Percentiles rank a stretch among this genome's conserved stretches.
These are phyloP conservation scores for Ceratocystis cubensis DNA, from an alignment of 2,329 filamentous ascomycete genomes.

Conservation along the genomic window DNA sequence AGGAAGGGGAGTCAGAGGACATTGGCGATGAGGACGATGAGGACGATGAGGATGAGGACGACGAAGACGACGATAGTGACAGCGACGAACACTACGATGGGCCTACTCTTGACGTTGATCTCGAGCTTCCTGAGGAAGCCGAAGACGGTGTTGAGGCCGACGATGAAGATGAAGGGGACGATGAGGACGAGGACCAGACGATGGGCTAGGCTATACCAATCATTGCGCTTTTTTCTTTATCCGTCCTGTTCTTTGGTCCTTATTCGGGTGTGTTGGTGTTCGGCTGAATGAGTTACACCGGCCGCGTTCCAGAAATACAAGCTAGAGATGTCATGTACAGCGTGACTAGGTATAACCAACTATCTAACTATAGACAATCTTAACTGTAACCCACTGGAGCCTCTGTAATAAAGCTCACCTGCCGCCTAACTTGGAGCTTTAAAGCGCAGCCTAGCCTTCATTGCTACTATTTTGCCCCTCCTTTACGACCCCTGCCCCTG, in stretches of 20 bases:
- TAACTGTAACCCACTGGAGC: too few relatives aligned
- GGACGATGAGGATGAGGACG: slow-evolving; percentile 22
- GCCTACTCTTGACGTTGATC: slow-evolving; percentile 16
- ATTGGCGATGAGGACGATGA: slow-evolving; percentile 22
- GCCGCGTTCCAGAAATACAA: too few relatives aligned
- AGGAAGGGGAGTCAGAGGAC: slow-evolving; percentile 1
- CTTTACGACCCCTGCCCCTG: not conserved
- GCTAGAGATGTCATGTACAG: too few relatives aligned
- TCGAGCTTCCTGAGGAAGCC: slow-evolving; percentile 20
- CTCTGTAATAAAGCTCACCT: too few relatives aligned
- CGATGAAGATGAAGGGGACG: slow-evolving; percentile 15
- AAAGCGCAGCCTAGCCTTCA: not conserved
- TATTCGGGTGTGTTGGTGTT: too few relatives aligned
- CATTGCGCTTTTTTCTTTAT: too few relatives aligned
- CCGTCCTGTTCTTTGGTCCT: too few relatives aligned
- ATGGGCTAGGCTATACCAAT: not conserved
- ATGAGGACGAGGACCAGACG: slow-evolving; percentile 15
- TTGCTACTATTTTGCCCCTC: not conserved
- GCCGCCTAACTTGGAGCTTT: too few relatives aligned
- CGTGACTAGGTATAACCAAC: too few relatives aligned
- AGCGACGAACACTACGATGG: slow-evolving; percentile 14
- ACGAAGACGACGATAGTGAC: slow-evolving; percentile 21
- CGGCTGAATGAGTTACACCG: too few relatives aligned
- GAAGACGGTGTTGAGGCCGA: slow-evolving; percentile 19
- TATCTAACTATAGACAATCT: too few relatives aligned